Conservation (phyloP, 2,329 filamentous ascomycete genomes). For the Fusarium stilboides region DNA sequence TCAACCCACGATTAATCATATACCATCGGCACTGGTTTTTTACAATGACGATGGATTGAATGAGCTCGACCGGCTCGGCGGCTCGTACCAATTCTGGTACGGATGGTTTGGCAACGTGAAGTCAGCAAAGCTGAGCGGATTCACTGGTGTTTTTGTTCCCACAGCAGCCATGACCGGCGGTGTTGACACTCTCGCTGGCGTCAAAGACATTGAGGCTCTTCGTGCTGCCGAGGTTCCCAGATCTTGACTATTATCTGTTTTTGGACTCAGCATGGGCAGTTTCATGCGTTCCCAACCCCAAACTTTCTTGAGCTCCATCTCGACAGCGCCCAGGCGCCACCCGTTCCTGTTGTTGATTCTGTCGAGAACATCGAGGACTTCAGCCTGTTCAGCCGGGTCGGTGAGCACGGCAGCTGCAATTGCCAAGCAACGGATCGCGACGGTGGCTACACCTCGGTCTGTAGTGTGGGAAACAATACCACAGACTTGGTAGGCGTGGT, state of each 20-base stretch:
- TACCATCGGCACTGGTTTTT: not conserved
- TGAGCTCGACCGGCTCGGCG: slow-evolving; percentile 67
- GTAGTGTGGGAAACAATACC: slow-evolving; percentile 90
- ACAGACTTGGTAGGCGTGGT: slow-evolving; percentile 87
- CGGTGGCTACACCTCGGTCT: slow-evolving; percentile 82
- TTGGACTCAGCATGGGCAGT: slow-evolving; percentile 22
- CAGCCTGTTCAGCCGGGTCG: slow-evolving; percentile 80
- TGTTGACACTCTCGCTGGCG: slow-evolving; percentile 38
- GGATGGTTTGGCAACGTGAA: slow-evolving; percentile 85
- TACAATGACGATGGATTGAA: slow-evolving; percentile 37
- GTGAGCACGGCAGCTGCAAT: slow-evolving; percentile 83
- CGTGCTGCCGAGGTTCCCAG: slow-evolving; percentile 10
- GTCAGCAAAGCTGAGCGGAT: slow-evolving; percentile 82
- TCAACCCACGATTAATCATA: slow-evolving; percentile 4
- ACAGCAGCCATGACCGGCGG: slow-evolving; percentile 49
- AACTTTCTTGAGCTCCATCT: slow-evolving; percentile 78
- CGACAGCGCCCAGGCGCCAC: slow-evolving; percentile 82
- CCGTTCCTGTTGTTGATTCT: slow-evolving; percentile 83
- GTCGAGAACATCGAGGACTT: slow-evolving; percentile 83
- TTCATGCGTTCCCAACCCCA: slow-evolving; percentile 77
- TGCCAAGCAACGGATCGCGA: slow-evolving; percentile 84
- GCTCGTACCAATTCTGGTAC: slow-evolving; percentile 85
- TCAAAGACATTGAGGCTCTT: slow-evolving; percentile 29
- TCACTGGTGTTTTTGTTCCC: slow-evolving; percentile 64
- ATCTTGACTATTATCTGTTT: slow-evolving; percentile 26